A percentile compares a stretch with the other conserved stretches of the same genome.
phyloP scores from a whole-genome alignment of 2,329 filamentous ascomycete species.

The Camillea tinctor region DNA sequence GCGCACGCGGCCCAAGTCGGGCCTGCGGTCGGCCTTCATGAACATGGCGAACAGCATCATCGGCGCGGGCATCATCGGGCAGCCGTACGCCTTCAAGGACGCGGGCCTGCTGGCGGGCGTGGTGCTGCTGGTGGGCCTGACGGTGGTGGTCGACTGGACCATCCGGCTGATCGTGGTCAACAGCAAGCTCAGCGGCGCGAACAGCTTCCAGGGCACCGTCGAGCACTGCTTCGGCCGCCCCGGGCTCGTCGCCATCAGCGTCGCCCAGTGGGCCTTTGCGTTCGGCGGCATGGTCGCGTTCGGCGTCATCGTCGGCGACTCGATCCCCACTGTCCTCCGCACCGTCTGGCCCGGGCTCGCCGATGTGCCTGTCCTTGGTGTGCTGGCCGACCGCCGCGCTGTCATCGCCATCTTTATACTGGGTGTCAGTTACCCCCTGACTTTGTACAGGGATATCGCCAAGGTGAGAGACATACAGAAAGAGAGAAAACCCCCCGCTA shows the following conservation, averaged over 20 bases:
- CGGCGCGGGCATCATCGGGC: conserved; percentile 71
- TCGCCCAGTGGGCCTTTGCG: conserved; percentile 97
- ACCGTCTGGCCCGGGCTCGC: conserved; percentile 77
- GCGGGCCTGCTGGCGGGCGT: conserved; percentile 82
- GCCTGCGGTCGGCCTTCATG: conserved; percentile 88
- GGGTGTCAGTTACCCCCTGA: conserved; percentile 85
- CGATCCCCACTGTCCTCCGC: conserved; percentile 84
- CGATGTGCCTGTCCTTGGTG: conserved; percentile 73
- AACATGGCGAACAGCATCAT: conserved; percentile 99
- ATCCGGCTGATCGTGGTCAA: conserved; percentile 97
- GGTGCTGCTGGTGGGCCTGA: conserved; percentile 74
- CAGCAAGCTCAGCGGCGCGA: conserved; percentile 90
- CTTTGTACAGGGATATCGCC: conserved; percentile 92
- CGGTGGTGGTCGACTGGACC: conserved; percentile 91
- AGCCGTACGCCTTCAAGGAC: conserved; percentile 94
- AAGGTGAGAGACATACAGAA: too few relatives aligned
- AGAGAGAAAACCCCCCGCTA: too few relatives aligned
- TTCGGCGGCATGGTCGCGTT: conserved; percentile 99
- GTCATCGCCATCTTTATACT: conserved; percentile 87
- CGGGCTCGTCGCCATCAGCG: conserved; percentile 80
- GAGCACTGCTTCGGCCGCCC: conserved; percentile 90
- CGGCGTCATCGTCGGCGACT: conserved; percentile 94
- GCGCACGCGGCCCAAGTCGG: conserved; percentile 72
- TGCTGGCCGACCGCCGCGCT: conserved; percentile 76
- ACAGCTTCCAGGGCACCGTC: conserved; percentile 94